Base-by-base conservation (phyloP, 148 eudicot species). In the Rhododendron vialii region DNA sequence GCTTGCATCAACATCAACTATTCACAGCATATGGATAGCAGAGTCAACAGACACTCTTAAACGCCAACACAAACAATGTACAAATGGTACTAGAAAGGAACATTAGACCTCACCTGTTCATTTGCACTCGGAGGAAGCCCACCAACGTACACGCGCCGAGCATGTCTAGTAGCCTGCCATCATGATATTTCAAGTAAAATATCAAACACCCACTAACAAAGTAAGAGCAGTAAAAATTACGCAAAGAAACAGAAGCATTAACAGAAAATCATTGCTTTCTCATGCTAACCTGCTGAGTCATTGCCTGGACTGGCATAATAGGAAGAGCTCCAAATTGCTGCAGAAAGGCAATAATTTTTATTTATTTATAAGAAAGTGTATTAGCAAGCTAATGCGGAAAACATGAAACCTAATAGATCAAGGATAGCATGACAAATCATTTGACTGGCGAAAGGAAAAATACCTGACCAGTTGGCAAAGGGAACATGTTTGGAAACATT, bases 91-190 rank as follows among this genome's bases (percentile, higher is more conserved):
- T 50, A 50, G 13, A 80, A 80, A 80, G 61, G 36, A 80, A 50
- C 82, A 80, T 80, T 50, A 80, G 24, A 51, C 80, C 38, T 76
- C 80, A 97, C 99, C 99, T 97, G 98, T 89, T 97, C 99, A 90
- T 94, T 95, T n/a, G 99, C 98, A 36, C 93, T 91, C 0, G 98
- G 95, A 57, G 99, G 89, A 65, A 97, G 96, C 41, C 99, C 99
- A 88, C 99, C 99, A 90, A 97, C 99, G 93, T 97, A 97, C 67
- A 97, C 94, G 82, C 98, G 95, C 30, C 99, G 94, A 88, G 98
- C 98, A 91, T 95, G 99, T 81, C 99, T 91, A 83, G 99, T 97
- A 83, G 99, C 98, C 98, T 98, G 94, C n/a, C 35, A 90, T 79
- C 76, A 41, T 78, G 82, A 86, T 30, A 75, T 15, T 80, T 26